Conservation (phyloP, 139 green algal species). For the Tetradesmus obliquus region DNA sequence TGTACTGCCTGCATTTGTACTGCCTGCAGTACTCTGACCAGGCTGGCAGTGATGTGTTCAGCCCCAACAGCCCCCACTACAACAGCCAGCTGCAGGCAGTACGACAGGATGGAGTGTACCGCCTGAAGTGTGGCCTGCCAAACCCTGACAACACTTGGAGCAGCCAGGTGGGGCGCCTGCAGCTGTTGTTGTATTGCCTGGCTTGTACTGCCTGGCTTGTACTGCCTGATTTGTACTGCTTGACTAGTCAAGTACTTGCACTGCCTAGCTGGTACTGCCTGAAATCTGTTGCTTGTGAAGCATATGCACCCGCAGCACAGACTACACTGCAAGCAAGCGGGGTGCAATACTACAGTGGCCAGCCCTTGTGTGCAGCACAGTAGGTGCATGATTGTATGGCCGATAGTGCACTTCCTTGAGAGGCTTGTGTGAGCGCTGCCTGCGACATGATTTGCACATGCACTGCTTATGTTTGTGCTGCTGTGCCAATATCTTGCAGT, state of each 20-base stretch:
- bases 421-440: too few relatives aligned
- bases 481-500: not conserved
- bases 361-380: not conserved
- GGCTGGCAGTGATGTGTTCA: slow-evolving; percentile 35
- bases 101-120: not conserved
- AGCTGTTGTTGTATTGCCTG: not conserved
- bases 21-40: slow-evolving; percentile 41
- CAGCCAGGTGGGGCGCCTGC: not conserved
- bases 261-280: too few relatives aligned
- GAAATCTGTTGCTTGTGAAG: not conserved
- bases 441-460: not conserved
- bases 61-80: not conserved
- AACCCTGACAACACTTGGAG: not conserved
- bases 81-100: slow-evolving; percentile 2
- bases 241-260: too few relatives aligned
- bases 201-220: too few relatives aligned
- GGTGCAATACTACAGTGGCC: not conserved
- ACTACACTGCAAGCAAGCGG: too few relatives aligned
- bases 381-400: too few relatives aligned
- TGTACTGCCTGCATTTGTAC: too few relatives aligned
- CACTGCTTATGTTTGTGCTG: not conserved
- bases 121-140: slow-evolving; percentile 19
- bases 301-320: too few relatives aligned
- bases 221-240: too few relatives aligned
- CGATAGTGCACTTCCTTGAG: too few relatives aligned